Evolutionary conservation across 2,329 filamentous ascomycete genomes (phyloP), one percentile per base, ranked within the genome.

Genomic region (Talaromyces sp.): DNA sequence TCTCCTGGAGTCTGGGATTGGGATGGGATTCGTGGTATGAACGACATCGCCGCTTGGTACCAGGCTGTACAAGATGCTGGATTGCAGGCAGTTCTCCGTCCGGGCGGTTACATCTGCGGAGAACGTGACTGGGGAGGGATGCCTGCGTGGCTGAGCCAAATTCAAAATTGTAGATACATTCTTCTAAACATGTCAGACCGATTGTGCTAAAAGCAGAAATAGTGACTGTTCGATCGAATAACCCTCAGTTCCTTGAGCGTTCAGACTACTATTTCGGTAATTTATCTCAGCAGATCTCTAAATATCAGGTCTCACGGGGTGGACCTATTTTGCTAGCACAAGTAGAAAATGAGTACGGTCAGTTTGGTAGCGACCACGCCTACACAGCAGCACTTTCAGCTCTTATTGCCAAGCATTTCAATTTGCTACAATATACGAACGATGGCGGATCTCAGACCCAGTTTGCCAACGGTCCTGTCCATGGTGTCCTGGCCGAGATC

Each of bases 401-500:
- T 31, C 29, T 31, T 31, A 31, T 31, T 31, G 29, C 29, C 29
- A 31, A 31, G 29, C 29, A 31, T 31, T 31, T 31, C 29, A 31
- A 31, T 31, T 7, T 31, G 29, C 29, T 31, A 31, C 29, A 31
- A 31, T 31, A 31, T 31, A 31, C 29, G 29, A 31, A 31, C 29
- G 29, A 31, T 31, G 29, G 29, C 29, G 29, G 29, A 31, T 31
- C 29, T 31, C 29, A 31, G 29, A 31, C 29, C 29, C 29, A 31
- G 29, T 31, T 31, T 31, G 4, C 29, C 3, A 8, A 5, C 15
- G 38, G 38, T n/a, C 13, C 13, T 1, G 8, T 84, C 1, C 76
- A 77, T 0, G 79, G 77, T 2, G 80, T 80, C 2, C 75, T 85
- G 4, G 81, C 82, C 0, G 81, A 78, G 60, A 78, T 79, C 22